Evolutionary conservation across 1,284 basidiomycete genomes (phyloP), one percentile per base, ranked within the genome.

Genomic region (Cystobasidiaceae sp.): DNA sequence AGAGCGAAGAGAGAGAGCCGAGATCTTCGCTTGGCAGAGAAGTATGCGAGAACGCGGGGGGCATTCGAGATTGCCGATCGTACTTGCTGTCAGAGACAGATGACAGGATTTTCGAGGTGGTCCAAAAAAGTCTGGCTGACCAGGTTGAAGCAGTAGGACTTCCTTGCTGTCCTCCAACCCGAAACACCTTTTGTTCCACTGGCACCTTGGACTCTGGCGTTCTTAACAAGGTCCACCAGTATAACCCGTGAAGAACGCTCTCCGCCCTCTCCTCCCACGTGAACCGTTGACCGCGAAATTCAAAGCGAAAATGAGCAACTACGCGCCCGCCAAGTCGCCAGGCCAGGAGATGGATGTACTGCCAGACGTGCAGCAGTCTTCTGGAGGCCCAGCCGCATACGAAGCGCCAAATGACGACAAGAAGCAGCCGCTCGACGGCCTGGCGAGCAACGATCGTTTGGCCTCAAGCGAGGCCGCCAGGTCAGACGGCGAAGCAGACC

Each of bases 161-260:
- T n/a, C 11, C n/a, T 11, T 39, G 11, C 21, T 4, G n/a, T 44
- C 54, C 34, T 44, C 19, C 23, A 34, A n/a, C 39, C 51, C 41
- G n/a, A n/a, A n/a, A n/a, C n/a, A n/a, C n/a, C n/a, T n/a, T n/a
- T n/a, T n/a, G n/a, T n/a, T n/a, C n/a, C n/a, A n/a, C n/a, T 41
- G 54, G 54, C 41, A 44, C 54, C 54, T 56, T 56, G 60, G 60
- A 62, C 60, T 62, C 60, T 61, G 23, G 41, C 60, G 60, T 62
- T 62, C 60, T 62, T 62, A 62, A 62, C 49, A 49, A 62, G 46
- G 46, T 51, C 25, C 21, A 28, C 54, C 54, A 56, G 54, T 23
- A 19, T 44, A 56, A 56, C 44, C 37, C 21, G 25, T 41, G 54
- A 56, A 56, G 54, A 56, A 52, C 49, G 39, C 34, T 23, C 17